phyloP scores from a whole-genome alignment of 805 yeast genomes.

The Monosporozyma yasuniensis region DNA sequence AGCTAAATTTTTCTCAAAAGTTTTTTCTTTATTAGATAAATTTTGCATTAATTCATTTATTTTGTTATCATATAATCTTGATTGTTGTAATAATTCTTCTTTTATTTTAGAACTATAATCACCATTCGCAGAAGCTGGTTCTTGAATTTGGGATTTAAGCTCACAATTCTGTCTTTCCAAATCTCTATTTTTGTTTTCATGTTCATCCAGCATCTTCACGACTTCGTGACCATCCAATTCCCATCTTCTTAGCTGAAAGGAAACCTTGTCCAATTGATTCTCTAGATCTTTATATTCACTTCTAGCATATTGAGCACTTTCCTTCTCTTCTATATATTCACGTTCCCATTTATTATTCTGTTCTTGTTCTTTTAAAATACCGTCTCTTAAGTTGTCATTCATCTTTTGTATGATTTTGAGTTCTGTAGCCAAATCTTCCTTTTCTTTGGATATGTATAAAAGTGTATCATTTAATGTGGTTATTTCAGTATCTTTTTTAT shows the following conservation, averaged over 20 bases:
- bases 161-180: not conserved
- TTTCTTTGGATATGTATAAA: not conserved
- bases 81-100: not conserved
- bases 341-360: not conserved
- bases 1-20: not conserved
- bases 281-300: not conserved
- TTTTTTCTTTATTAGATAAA: not conserved
- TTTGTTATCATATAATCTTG: not conserved
- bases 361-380: not conserved
- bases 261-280: not conserved
- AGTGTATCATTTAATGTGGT: not conserved
- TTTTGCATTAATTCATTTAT: not conserved
- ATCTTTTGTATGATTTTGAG: not conserved
- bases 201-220: not conserved
- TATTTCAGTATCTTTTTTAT: not conserved
- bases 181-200: not conserved
- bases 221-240: not conserved
- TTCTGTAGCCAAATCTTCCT: not conserved
- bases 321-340: not conserved
- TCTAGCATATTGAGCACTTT: not conserved
- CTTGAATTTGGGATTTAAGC: not conserved
- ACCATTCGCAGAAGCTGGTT: not conserved
- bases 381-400: not conserved
- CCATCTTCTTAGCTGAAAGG: not conserved
- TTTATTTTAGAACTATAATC: not conserved